Base-by-base conservation (phyloP, 495 filamentous ascomycete genomes). In the Chaetomidium leptoderma region DNA sequence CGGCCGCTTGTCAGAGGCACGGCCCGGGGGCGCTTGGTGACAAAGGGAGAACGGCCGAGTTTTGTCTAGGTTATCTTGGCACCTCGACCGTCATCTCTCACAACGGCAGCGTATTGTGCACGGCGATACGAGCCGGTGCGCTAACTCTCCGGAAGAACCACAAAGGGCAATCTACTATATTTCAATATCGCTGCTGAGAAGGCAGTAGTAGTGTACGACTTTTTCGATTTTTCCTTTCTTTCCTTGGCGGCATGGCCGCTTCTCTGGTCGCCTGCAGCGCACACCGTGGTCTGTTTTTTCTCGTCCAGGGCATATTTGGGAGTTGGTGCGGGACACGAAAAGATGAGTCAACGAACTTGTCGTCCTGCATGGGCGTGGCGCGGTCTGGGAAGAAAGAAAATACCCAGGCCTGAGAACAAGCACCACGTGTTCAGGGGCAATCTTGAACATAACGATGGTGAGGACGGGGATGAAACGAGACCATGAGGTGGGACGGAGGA, bases 161-260 rank as follows among this genome's bases (percentile, higher is more conserved):
- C 17, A 23, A 21, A 32, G 13, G 35, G 21, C 35, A 24, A 39
- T 48, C 37, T 47, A 46, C 44, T 47, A 54, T 55, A 58, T 52
- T 56, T 60, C 52, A 26, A 32, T 32, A 46, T 8, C 30, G 52
- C 35, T 37, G 50, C 53, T 19, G 33, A 17, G 32, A 46, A 27
- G 16, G 10, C 36, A 16, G 48, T 57, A 58, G 51, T 36, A 44
- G 26, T 63, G 64, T 63, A 63, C 59, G 52, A 65, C 30, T 42
- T 50, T 47, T 44, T 62, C 56, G 40, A 27, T 36, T 57, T 60
- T 60, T 61, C 10, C 32, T 57, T 54, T 53, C 26, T 53, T 47
- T 55, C 54, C 23, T 50, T 36, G 49, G 48, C 58, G 58, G 45
- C 51, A 46, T 50, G 42, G 57, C 32, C 16, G 45, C 51, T 46